Evolutionary conservation across 306 rosid genomes (phyloP).

Genomic region (Castanea crenata): DNA sequence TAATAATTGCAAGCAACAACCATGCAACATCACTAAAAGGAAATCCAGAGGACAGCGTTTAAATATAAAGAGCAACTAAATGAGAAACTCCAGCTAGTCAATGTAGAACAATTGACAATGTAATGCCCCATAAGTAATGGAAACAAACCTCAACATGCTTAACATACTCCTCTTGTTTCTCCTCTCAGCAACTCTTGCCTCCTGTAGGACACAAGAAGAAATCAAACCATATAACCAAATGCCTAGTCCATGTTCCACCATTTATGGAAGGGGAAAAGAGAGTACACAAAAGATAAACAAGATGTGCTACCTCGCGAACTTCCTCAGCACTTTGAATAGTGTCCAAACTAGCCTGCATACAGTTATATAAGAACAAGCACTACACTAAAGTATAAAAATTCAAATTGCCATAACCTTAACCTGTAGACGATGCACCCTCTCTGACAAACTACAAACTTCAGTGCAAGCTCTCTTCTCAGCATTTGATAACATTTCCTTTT

Average conservation of each 20-base stretch:
- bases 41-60: neutral
- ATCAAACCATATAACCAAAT: neutral
- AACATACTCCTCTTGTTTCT: conserved; percentile 65
- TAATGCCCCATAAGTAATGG: conserved; percentile 1
- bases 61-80: neutral
- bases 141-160: conserved; percentile 70
- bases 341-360: conserved; percentile 73
- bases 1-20: neutral
- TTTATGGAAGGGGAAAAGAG: neutral
- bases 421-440: conserved; percentile 84
- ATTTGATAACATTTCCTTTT: conserved; percentile 76
- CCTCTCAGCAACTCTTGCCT: conserved; percentile 88
- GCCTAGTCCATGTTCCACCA: neutral
- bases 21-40: neutral
- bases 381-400: neutral
- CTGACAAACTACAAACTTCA: conserved; percentile 77
- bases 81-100: neutral
- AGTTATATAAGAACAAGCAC: conserved; percentile 31
- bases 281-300: neutral
- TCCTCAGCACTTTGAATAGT: conserved; percentile 83
- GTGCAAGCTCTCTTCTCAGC: conserved; percentile 91
- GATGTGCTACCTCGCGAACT: conserved; percentile 69
- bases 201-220: conserved; percentile 47
- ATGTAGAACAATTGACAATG: neutral
- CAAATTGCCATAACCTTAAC: conserved; percentile 31